These are phyloP conservation scores for Blastobotrys raffinosifermentans DNA, from an alignment of 1,139 yeast genomes.

Conservation along the genomic window DNA sequence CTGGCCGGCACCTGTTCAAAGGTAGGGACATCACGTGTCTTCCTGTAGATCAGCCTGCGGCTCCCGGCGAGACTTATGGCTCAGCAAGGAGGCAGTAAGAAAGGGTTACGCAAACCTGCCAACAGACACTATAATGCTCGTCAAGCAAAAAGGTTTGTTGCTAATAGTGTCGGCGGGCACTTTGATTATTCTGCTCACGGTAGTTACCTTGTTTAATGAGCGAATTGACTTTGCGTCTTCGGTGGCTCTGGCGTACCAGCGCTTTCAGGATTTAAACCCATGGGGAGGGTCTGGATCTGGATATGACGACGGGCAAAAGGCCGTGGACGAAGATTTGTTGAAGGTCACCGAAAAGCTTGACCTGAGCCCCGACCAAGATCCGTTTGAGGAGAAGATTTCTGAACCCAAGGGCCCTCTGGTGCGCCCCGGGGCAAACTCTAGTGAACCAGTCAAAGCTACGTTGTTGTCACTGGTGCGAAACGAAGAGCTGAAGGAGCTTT, in stretches of 20 bases:
- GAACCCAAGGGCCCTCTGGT: slow-evolving; percentile 29
- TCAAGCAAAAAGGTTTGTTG: neutral
- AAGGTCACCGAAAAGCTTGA: slow-evolving; percentile 13
- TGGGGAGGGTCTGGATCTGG: slow-evolving; percentile 1
- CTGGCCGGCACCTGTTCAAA: no score
- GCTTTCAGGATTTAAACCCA: neutral
- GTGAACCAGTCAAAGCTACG: slow-evolving; percentile 60
- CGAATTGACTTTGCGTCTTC: neutral
- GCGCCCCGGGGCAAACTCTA: slow-evolving; percentile 14
- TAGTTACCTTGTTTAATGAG: slow-evolving; percentile 1
- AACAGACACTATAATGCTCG: neutral
- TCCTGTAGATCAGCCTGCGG: no score
- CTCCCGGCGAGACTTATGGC: no score
- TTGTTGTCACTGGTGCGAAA: slow-evolving; percentile 66
- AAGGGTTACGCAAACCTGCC: no score
- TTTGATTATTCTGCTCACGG: neutral
- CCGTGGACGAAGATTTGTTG: neutral
- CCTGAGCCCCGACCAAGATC: slow-evolving; percentile 14
- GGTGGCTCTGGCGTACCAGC: neutral
- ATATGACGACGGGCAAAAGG: neutral
- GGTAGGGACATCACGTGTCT: no score
- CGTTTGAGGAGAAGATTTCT: slow-evolving; percentile 19
- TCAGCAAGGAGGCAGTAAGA: no score
- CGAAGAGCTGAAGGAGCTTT: slow-evolving; percentile 46
- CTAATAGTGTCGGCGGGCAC: neutral